Percentiles rank a stretch among this genome's conserved stretches.
phyloP scores from a whole-genome alignment of 2,329 filamentous ascomycete genomes.

The Neoscytalidium dimidiatum region DNA sequence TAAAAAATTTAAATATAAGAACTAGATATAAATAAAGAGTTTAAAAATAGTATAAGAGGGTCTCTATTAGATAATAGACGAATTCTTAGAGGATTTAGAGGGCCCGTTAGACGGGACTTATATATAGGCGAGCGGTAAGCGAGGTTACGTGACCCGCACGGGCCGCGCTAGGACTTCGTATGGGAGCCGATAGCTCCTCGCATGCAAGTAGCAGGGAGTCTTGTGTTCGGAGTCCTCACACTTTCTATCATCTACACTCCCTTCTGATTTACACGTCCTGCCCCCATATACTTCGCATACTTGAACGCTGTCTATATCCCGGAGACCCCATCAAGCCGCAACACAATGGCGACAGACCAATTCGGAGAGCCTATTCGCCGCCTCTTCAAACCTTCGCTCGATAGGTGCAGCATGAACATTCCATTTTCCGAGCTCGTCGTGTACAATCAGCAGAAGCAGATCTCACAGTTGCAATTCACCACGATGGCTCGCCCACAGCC shows the following conservation, averaged over 20 bases:
- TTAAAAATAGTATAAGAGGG: too few species aligned
- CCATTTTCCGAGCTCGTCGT: conserved; percentile 7
- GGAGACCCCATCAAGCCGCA: neutral
- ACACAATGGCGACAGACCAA: neutral
- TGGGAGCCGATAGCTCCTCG: too few species aligned
- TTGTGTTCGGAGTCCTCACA: too few species aligned
- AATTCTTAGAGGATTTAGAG: too few species aligned
- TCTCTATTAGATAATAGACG: too few species aligned
- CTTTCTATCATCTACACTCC: neutral
- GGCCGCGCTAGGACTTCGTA: too few species aligned
- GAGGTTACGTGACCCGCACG: too few species aligned
- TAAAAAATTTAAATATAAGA: too few species aligned
- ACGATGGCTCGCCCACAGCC: neutral
- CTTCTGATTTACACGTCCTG: neutral
- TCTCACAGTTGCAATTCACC: conserved; percentile 18
- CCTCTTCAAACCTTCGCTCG: neutral
- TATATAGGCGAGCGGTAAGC: too few species aligned
- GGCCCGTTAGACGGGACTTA: too few species aligned
- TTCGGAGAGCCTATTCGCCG: neutral
- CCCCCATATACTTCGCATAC: neutral
- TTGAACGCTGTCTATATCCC: neutral
- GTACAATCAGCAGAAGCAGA: conserved; percentile 19
- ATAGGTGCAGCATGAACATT: neutral
- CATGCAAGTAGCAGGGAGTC: too few species aligned
- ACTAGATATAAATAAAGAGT: too few species aligned